Percentiles rank a stretch among this genome's conserved stretches.
phyloP scores from a whole-genome alignment of 1,284 basidiomycete genomes.

The Trichosporon sp. region DNA sequence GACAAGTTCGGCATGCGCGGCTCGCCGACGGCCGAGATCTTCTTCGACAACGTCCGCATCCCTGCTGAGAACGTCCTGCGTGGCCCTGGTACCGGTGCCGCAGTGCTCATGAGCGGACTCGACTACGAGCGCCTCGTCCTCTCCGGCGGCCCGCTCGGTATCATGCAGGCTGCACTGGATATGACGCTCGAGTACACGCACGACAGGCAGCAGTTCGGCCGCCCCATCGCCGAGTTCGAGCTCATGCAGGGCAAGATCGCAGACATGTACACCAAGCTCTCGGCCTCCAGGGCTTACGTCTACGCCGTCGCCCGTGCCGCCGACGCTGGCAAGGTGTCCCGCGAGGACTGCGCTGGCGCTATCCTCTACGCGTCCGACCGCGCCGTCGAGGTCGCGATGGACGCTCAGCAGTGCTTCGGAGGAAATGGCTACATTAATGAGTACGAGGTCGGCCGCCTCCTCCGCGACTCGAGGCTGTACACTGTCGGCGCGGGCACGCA shows the following conservation, averaged over 20 bases:
- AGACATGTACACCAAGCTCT: slow-evolving; percentile 94
- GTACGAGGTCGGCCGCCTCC: slow-evolving; percentile 76
- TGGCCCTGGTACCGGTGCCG: slow-evolving; percentile 67
- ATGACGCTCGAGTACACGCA: slow-evolving; percentile 82
- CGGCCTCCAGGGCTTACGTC: slow-evolving; percentile 81
- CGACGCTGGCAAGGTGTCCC: slow-evolving; percentile 72
- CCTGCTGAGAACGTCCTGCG: slow-evolving; percentile 85
- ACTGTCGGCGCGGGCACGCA: slow-evolving; percentile 88
- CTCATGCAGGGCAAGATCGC: slow-evolving; percentile 78
- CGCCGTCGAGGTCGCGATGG: slow-evolving; percentile 81
- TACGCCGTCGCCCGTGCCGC: slow-evolving; percentile 88
- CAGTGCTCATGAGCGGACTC: slow-evolving; percentile 88
- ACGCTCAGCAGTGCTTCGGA: slow-evolving; percentile 85
- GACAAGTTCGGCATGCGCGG: slow-evolving; percentile 97
- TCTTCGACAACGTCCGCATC: slow-evolving; percentile 85
- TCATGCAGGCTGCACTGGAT: slow-evolving; percentile 94
- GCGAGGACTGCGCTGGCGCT: slow-evolving; percentile 86
- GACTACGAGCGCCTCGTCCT: slow-evolving; percentile 88
- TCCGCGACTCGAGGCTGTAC: slow-evolving; percentile 79
- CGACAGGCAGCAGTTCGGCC: slow-evolving; percentile 82
- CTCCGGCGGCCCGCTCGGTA: slow-evolving; percentile 74
- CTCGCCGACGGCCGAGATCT: slow-evolving; percentile 86
- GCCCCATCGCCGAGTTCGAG: slow-evolving; percentile 84
- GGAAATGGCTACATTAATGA: slow-evolving; percentile 93
- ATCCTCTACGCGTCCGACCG: slow-evolving; percentile 87